phyloP scores from a whole-genome alignment of 2,329 filamentous ascomycete genomes.

The Torrubiella hemipterigena region DNA sequence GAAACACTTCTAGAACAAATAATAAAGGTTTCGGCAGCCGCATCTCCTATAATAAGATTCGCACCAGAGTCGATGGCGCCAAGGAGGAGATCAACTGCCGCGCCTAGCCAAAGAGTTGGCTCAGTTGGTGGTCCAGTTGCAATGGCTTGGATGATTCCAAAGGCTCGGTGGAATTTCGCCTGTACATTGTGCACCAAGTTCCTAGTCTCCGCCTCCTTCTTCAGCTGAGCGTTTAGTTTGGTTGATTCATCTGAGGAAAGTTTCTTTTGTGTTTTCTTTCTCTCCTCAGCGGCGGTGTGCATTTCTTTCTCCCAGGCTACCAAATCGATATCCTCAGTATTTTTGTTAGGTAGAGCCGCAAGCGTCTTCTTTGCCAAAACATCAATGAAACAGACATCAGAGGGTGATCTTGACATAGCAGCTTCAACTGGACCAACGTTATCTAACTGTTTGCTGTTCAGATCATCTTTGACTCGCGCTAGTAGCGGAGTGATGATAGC shows the following conservation, averaged over 20 bases:
- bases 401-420: conserved; percentile 83
- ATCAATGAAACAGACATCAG: conserved; percentile 81
- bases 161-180: conserved; percentile 63
- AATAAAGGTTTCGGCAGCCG: conserved; percentile 67
- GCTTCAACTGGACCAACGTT: conserved; percentile 77
- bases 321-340: conserved; percentile 88
- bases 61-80: conserved; percentile 69
- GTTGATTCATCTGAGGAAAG: conserved; percentile 77
- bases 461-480: conserved; percentile 58
- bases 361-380: conserved; percentile 75
- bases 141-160: conserved; percentile 74
- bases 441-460: conserved; percentile 57
- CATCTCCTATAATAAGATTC: conserved; percentile 68
- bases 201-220: conserved; percentile 74
- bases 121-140: conserved; percentile 83
- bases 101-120: conserved; percentile 75
- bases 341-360: conserved; percentile 65
- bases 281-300: conserved; percentile 73
- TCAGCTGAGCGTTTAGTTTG: conserved; percentile 83
- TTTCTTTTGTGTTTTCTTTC: conserved; percentile 86
- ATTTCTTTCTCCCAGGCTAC: conserved; percentile 96
- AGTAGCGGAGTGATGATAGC: conserved; percentile 66
- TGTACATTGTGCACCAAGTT: conserved; percentile 57
- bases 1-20: conserved; percentile 66
- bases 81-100: conserved; percentile 63